A percentile compares a stretch with the other conserved stretches of the same genome.
Conservation (phyloP, 768 basidiomycete species). For the Tricholoma sp. region DNA sequence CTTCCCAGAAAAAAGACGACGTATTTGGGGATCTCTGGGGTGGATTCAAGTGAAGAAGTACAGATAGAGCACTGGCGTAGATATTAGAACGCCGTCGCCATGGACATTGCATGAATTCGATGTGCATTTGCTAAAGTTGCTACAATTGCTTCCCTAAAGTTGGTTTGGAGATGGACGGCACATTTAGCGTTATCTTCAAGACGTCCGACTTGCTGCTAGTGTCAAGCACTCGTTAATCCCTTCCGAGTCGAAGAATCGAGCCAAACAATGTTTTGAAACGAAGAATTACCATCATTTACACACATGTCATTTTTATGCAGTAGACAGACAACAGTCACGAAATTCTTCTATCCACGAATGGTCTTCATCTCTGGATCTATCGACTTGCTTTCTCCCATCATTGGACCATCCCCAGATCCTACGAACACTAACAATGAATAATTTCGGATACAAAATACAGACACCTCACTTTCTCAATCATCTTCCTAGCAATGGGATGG, state of each 20-base stretch:
- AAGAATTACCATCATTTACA: no score
- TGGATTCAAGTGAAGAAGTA: constrained; percentile 58
- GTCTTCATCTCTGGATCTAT: neutral
- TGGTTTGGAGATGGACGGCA: no score
- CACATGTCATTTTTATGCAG: no score
- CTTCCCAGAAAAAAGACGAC: constrained; percentile 64
- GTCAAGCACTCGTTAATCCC: no score
- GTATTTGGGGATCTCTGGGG: constrained; percentile 83
- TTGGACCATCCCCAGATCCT: neutral
- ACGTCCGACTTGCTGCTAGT: no score
- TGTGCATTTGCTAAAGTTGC: no score
- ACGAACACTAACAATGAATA: neutral
- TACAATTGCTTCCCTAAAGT: no score
- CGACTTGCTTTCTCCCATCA: neutral
- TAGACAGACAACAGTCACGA: no score
- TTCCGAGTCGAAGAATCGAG: no score
- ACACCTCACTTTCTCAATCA: constrained; percentile 67
- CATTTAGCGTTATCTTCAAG: no score
- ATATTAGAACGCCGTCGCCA: neutral
- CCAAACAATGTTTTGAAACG: no score
- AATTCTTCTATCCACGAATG: neutral
- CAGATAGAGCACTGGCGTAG: neutral
- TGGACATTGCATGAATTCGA: no score
- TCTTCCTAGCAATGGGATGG: constrained; percentile 70
- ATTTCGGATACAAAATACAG: neutral